Conservation (phyloP, 2,329 filamentous ascomycete genomes). For the Dactylellina cionopaga region DNA sequence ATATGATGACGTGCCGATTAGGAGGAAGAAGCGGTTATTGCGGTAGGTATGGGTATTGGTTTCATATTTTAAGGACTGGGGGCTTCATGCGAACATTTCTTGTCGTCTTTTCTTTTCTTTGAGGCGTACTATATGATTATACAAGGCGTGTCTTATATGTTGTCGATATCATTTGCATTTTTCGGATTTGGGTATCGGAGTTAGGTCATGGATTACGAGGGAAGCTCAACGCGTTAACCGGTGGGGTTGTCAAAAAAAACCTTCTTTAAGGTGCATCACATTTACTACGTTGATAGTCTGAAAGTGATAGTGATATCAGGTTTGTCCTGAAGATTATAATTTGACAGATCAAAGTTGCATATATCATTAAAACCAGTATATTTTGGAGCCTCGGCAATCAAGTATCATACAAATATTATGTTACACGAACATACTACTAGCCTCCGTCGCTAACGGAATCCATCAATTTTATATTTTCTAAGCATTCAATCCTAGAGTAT, state of each 20-base stretch:
- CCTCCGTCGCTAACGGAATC: not conserved
- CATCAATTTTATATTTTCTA: not conserved
- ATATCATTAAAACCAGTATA: conserved; percentile 2
- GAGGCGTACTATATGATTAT: not conserved
- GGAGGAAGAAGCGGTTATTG: conserved; percentile 16
- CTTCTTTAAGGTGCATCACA: not conserved
- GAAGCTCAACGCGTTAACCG: no score
- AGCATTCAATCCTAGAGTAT: conserved; percentile 26
- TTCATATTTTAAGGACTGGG: not conserved
- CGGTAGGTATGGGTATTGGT: not conserved
- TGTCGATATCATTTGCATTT: not conserved
- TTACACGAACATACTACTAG: conserved; percentile 27
- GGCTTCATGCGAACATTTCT: not conserved
- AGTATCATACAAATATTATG: conserved; percentile 42
- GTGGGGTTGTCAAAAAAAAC: no score
- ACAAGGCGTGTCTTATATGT: not conserved
- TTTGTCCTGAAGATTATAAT: no score
- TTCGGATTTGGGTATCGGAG: conserved; percentile 6
- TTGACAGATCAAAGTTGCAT: no score
- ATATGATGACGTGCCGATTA: conserved; percentile 33
- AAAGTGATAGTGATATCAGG: no score
- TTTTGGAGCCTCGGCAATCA: not conserved
- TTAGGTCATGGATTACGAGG: no score
- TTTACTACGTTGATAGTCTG: not conserved
- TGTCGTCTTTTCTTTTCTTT: not conserved